Base-by-base conservation (phyloP, 2,329 filamentous ascomycete genomes). In the Pseudovirgaria hyperparasitica region DNA sequence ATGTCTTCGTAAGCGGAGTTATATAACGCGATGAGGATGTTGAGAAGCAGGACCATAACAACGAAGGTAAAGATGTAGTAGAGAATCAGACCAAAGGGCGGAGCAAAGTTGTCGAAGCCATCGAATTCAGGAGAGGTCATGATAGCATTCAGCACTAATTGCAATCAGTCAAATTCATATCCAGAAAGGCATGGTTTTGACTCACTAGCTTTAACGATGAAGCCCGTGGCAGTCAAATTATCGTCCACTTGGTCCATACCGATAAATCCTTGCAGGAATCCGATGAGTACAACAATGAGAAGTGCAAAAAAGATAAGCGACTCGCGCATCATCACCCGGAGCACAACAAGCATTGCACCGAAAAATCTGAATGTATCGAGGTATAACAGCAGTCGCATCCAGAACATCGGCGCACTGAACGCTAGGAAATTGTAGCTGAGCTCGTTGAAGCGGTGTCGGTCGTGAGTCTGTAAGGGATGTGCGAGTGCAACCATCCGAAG, bases 61-160 rank as follows among this genome's bases (percentile, higher is more conserved):
- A 96, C 76, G 46, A 98, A 98, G 11, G 87, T 92, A 55, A 94
- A 98, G 48, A 92, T 72, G 60, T 98, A 98, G 62, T 98, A 98
- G 7, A 98, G 75, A 17, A 94, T 81, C 26, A 93, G 70, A 6
- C 90, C 90, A 51, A 94, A 98, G 0, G 90, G 90, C 9, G 81
- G 85, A 5, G 80, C 82, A 49, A 96, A 98, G 14, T 76, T 69
- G 38, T 94, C 85, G 45, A 96, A 96, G 1, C 78, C 81, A 5
- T 67, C 63, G 34, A 98, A 96, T 38, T 96, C 86, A 0, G 90
- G 90, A 26, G 75, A 82, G 50, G 86, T 80, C 75, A 98, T 84
- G 28, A 98, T 69, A 5, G 81, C 82, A 42, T 93, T 94, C 13
- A 81, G 65, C 82, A 92, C n/a, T n/a, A n/a, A n/a, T n/a, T n/a